phyloP scores from a whole-genome alignment of 306 rosid genomes.

The Sicyos edulis region DNA sequence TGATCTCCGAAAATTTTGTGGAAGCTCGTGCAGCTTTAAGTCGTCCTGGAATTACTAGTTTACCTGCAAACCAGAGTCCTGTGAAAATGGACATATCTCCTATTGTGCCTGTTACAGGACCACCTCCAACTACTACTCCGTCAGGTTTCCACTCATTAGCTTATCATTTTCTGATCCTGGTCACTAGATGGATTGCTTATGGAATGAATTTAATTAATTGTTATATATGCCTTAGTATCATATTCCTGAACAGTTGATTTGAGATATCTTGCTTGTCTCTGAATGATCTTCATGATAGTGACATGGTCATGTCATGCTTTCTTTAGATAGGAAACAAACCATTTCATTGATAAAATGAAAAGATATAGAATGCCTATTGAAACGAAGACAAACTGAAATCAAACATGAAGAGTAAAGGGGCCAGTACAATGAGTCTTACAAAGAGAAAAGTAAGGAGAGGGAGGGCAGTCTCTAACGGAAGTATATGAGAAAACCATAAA shows the following conservation, averaged over 20 bases:
- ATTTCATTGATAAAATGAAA: too few species aligned
- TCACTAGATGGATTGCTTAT: slow-evolving; percentile 7
- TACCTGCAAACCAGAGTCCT: slow-evolving; percentile 73
- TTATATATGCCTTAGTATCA: slow-evolving; percentile 5
- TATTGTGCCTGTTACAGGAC: slow-evolving; percentile 59
- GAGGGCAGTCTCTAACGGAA: too few species aligned
- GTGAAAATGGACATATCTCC: slow-evolving; percentile 74
- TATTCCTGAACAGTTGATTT: slow-evolving; percentile 2
- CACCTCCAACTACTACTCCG: slow-evolving; percentile 63
- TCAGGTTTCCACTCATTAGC: slow-evolving; percentile 45
- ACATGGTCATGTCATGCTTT: background rate
- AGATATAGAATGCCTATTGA: too few species aligned
- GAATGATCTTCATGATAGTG: background rate
- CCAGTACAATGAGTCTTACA: too few species aligned
- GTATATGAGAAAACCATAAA: too few species aligned
- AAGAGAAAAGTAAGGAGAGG: too few species aligned
- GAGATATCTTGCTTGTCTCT: background rate
- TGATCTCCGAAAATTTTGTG: slow-evolving; percentile 78
- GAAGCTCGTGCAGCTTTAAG: slow-evolving; percentile 75
- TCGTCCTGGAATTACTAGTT: slow-evolving; percentile 65
- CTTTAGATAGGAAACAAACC: too few species aligned
- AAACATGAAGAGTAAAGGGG: too few species aligned
- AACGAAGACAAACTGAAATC: too few species aligned
- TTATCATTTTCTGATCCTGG: slow-evolving; percentile 8
- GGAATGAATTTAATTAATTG: background rate